Evolutionary conservation across 441 rosid genomes (phyloP).

Genomic region (Brassica balearica): DNA sequence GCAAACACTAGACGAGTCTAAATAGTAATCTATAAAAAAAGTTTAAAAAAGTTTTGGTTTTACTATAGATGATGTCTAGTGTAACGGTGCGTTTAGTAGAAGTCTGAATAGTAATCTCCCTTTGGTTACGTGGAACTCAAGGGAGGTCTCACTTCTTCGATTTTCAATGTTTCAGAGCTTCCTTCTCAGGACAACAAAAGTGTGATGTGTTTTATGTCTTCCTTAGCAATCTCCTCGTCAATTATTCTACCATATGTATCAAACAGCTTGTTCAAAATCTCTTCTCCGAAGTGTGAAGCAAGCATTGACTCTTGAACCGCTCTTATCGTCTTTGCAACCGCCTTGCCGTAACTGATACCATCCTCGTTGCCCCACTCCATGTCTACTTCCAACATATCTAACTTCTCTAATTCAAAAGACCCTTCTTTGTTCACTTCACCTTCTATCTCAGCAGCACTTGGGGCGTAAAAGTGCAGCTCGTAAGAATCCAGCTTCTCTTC

Average conservation of each 20-base stretch:
- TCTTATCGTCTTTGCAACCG: conserved; percentile 72
- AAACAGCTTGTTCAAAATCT: conserved; percentile 64
- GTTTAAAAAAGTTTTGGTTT: background rate
- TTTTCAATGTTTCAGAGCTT: conserved; percentile 46
- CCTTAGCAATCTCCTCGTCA: conserved; percentile 61
- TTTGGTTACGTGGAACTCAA: conserved; percentile 35
- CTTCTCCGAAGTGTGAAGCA: conserved; percentile 67
- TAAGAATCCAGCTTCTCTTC: conserved; percentile 73
- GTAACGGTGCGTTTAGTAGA: background rate
- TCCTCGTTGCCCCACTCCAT: conserved; percentile 23
- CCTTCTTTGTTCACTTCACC: conserved; percentile 61
- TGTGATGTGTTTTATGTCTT: conserved; percentile 65
- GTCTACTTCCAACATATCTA: conserved; percentile 59
- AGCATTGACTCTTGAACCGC: conserved; percentile 87
- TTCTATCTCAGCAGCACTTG: conserved; percentile 71
- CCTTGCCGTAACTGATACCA: conserved; percentile 57
- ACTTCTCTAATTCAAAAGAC: conserved; percentile 54
- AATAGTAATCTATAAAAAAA: no score
- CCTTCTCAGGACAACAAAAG: conserved; percentile 62
- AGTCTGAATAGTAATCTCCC: conserved; percentile 10
- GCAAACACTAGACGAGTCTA: no score
- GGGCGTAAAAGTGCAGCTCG: conserved; percentile 74
- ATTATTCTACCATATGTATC: conserved; percentile 56
- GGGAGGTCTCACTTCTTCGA: conserved; percentile 2
- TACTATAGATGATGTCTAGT: background rate